Evolutionary conservation across 441 rosid species (phyloP).

Genomic region (Brassica balearica): DNA sequence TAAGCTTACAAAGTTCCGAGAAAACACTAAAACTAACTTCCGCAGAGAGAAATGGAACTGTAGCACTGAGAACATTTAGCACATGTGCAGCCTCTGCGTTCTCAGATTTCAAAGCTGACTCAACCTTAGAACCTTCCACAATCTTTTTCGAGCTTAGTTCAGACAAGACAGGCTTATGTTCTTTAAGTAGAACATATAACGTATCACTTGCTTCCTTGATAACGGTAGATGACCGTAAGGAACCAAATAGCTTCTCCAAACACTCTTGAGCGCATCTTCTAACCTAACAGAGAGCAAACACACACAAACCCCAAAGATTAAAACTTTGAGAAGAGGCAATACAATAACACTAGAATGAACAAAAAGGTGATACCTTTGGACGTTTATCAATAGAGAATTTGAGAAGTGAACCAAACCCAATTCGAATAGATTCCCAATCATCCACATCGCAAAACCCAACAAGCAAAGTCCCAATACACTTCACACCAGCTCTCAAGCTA

Average conservation of each 20-base stretch:
- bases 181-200: conserved; percentile 55
- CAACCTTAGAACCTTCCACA: conserved; percentile 57
- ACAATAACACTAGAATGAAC: conserved; percentile 12
- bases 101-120: conserved; percentile 50
- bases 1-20: conserved; percentile 60
- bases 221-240: conserved; percentile 53
- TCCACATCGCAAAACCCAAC: conserved; percentile 66
- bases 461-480: conserved; percentile 76
- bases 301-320: neutral
- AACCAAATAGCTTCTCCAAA: conserved; percentile 65
- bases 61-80: conserved; percentile 72
- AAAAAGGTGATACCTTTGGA: conserved; percentile 67
- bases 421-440: conserved; percentile 66
- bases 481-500: conserved; percentile 74
- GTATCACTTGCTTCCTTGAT: conserved; percentile 69
- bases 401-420: conserved; percentile 67
- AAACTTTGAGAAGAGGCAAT: conserved; percentile 21
- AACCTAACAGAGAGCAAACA: conserved; percentile 57
- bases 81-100: conserved; percentile 71
- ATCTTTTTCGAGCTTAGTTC: conserved; percentile 41
- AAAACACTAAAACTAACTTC: conserved; percentile 58
- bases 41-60: conserved; percentile 56
- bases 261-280: conserved; percentile 85
- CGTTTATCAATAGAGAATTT: conserved; percentile 78
- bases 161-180: conserved; percentile 45